Evolutionary conservation across 306 rosid species (phyloP).

Genomic region (Geum urbanum): DNA sequence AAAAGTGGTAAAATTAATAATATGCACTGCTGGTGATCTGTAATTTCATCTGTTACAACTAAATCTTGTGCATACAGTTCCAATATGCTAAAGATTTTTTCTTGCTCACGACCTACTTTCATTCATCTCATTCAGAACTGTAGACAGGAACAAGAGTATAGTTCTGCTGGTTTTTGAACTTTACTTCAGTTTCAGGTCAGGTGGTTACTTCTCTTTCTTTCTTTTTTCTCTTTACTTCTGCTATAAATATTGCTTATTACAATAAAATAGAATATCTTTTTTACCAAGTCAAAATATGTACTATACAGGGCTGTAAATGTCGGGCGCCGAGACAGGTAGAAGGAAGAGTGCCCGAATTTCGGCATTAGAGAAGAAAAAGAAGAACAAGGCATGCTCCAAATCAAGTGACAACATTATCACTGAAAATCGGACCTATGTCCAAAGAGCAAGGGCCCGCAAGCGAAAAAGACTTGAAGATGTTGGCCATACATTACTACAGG

Average conservation of each 20-base stretch:
- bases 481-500: conserved; percentile 21
- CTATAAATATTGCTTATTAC: neutral
- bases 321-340: neutral
- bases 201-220: neutral
- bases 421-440: neutral
- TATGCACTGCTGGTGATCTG: neutral
- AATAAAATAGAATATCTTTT: neutral
- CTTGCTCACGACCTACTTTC: neutral
- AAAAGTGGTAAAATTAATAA: neutral
- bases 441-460: conserved; percentile 23
- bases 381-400: conserved; percentile 4
- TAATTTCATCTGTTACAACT: neutral
- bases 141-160: neutral
- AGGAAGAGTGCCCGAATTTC: conserved; percentile 35
- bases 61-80: neutral
- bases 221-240: neutral
- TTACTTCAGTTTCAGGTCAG: neutral
- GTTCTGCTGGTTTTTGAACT: neutral
- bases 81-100: neutral
- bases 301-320: conserved; percentile 5
- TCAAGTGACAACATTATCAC: neutral
- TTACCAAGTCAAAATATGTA: neutral
- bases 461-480: conserved; percentile 34
- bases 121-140: neutral
- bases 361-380: conserved; percentile 34